phyloP scores from a whole-genome alignment of 805 yeast genomes.

The Ogataea polymorpha region DNA sequence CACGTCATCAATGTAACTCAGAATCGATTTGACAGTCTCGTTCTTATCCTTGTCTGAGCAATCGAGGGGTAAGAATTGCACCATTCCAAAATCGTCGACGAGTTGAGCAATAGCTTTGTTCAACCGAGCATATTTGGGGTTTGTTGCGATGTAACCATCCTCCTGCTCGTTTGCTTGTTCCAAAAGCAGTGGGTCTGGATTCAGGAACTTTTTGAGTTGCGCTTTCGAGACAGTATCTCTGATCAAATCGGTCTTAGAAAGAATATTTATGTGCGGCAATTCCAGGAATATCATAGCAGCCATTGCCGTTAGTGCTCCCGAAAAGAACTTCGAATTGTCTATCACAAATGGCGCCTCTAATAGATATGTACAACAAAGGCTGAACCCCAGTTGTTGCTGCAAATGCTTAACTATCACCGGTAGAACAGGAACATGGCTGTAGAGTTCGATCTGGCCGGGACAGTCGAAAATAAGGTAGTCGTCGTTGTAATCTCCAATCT shows the following conservation, averaged over 20 bases:
- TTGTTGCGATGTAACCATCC: conserved; percentile 31
- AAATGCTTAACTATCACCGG: conserved; percentile 88
- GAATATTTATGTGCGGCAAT: conserved; percentile 88
- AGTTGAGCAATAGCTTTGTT: conserved; percentile 82
- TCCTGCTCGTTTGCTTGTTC: conserved; percentile 35
- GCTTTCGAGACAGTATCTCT: conserved; percentile 74
- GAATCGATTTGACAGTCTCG: conserved; percentile 73
- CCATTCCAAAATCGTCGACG: conserved; percentile 98
- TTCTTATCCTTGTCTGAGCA: conserved; percentile 56
- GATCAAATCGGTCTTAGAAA: conserved; percentile 83
- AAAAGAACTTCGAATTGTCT: conserved; percentile 87
- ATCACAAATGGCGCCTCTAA: conserved; percentile 92
- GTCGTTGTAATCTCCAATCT: conserved; percentile 92
- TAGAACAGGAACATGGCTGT: conserved; percentile 89
- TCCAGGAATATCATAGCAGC: conserved; percentile 95
- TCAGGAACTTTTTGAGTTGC: conserved; percentile 76
- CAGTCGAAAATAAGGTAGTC: conserved; percentile 93
- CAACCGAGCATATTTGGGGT: conserved; percentile 63
- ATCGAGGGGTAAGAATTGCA: conserved; percentile 89
- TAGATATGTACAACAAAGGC: conserved; percentile 87
- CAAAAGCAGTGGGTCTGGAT: conserved; percentile 85
- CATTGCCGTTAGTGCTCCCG: conserved; percentile 97
- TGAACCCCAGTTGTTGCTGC: conserved; percentile 74
- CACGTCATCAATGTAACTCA: conserved; percentile 91
- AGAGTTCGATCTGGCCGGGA: conserved; percentile 95